These are phyloP conservation scores for Uronychia setigera DNA, from an alignment of 73 alveolate species.

Conservation along the genomic window DNA sequence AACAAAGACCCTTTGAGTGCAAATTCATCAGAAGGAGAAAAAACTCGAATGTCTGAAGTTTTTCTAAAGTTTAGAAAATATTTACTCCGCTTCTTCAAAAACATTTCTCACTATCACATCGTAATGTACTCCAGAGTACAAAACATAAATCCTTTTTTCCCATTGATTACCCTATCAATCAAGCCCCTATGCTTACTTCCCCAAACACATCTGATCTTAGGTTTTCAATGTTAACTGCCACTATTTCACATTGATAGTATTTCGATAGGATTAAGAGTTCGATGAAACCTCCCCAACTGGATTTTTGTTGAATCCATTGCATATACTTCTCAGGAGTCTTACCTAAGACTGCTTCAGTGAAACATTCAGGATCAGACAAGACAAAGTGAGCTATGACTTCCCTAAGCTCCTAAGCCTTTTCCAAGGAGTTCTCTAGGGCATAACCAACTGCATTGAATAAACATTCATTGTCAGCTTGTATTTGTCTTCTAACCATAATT, in stretches of 20 bases:
- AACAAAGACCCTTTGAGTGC: slow-evolving; percentile 73
- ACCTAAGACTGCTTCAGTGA: slow-evolving; percentile 70
- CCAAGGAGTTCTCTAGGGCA: slow-evolving; percentile 67
- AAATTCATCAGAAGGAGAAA: slow-evolving; percentile 65
- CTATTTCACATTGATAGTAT: slow-evolving; percentile 73
- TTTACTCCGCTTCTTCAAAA: slow-evolving; percentile 72
- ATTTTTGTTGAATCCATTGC: slow-evolving; percentile 72
- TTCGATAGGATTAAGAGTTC: slow-evolving; percentile 83
- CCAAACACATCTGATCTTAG: slow-evolving; percentile 85
- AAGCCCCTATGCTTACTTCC: slow-evolving; percentile 59
- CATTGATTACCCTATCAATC: too few relatives aligned
- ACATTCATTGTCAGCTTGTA: slow-evolving; percentile 92
- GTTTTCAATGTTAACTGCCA: slow-evolving; percentile 75
- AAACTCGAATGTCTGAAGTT: slow-evolving; percentile 67
- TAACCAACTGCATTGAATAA: slow-evolving; percentile 82
- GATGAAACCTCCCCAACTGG: slow-evolving; percentile 96
- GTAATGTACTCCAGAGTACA: slow-evolving; percentile 92
- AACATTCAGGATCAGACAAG: slow-evolving; percentile 63
- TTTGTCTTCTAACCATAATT: slow-evolving; percentile 69
- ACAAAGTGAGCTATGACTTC: slow-evolving; percentile 65
- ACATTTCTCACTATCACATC: slow-evolving; percentile 76
- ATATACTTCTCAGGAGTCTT: slow-evolving; percentile 70
- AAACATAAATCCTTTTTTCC: slow-evolving; percentile 74
- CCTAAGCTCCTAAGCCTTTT: slow-evolving; percentile 67
- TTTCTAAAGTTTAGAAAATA: too few relatives aligned